These are phyloP conservation scores for Berberis thunbergii DNA, from an alignment of 164 flowering plant species.

Conservation along the genomic window DNA sequence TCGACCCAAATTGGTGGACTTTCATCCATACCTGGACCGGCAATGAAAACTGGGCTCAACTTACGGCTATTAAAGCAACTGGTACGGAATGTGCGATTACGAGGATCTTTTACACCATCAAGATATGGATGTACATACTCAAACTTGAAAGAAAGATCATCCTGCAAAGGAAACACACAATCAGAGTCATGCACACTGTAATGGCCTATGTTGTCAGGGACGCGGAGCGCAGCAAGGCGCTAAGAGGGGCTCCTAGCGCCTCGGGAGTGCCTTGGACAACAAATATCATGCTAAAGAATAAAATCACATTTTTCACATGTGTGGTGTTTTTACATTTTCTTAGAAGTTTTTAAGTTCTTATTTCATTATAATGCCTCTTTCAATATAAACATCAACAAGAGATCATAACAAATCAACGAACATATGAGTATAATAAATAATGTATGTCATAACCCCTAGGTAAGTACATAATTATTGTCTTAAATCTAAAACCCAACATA, in stretches of 20 bases:
- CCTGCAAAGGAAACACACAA: conserved; percentile 31
- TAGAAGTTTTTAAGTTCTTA: too few relatives aligned
- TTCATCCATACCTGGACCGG: conserved; percentile 97
- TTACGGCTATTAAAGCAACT: conserved; percentile 95
- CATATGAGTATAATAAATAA: too few relatives aligned
- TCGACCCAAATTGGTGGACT: conserved; percentile 99
- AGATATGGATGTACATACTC: conserved; percentile 96
- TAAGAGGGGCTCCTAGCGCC: not conserved
- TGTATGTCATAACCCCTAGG: too few relatives aligned
- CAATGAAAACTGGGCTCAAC: conserved; percentile 96
- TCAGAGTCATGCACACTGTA: not conserved
- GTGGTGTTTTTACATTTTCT: too few relatives aligned
- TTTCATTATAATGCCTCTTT: too few relatives aligned
- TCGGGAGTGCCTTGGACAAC: not conserved
- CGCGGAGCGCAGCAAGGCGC: too few relatives aligned
- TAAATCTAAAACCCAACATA: too few relatives aligned
- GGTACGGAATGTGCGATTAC: conserved; percentile 73
- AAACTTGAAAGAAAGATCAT: conserved; percentile 95
- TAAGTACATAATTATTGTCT: too few relatives aligned
- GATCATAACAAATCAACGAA: too few relatives aligned
- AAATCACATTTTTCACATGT: too few relatives aligned
- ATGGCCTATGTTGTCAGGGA: not conserved
- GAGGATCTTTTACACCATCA: conserved; percentile 76
- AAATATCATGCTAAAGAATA: too few relatives aligned
- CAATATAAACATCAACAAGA: too few relatives aligned